These are phyloP conservation scores for Theileria sp. DNA, from an alignment of 169 alveolate species.

Conservation along the genomic window DNA sequence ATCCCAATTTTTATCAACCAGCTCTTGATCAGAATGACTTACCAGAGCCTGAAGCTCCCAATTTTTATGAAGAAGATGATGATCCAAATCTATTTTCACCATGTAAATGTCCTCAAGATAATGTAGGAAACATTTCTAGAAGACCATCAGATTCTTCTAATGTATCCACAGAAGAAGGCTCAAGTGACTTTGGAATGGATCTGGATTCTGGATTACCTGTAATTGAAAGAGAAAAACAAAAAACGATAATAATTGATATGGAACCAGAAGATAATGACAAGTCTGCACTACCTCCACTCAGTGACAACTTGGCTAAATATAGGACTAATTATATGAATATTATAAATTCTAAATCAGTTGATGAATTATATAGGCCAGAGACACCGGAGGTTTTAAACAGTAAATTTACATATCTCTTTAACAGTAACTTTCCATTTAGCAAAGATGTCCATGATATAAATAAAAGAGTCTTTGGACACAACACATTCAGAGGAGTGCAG, in stretches of 20 bases:
- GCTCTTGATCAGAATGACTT: too few relatives aligned
- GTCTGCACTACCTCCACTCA: conserved; percentile 33
- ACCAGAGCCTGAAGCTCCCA: too few relatives aligned
- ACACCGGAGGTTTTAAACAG: conserved; percentile 16
- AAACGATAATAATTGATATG: conserved; percentile 3
- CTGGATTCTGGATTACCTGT: background rate
- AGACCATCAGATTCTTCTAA: background rate
- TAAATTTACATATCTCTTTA: conserved; percentile 21
- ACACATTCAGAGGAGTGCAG: conserved; percentile 83
- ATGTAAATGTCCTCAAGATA: background rate
- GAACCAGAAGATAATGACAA: conserved; percentile 13
- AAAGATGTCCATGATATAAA: conserved; percentile 28
- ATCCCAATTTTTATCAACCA: background rate
- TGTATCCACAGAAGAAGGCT: background rate
- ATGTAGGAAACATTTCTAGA: background rate
- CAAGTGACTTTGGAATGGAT: background rate
- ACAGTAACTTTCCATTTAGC: conserved; percentile 39
- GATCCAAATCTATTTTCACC: background rate
- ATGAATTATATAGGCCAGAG: conserved; percentile 33
- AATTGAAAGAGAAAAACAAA: background rate
- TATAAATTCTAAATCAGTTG: conserved; percentile 25
- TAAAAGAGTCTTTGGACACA: conserved; percentile 51
- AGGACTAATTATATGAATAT: conserved; percentile 40
- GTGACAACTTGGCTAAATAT: conserved; percentile 33
- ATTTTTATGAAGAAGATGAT: background rate